Conservation (phyloP, 208 protist genomes). For the Lotmaria passim region DNA sequence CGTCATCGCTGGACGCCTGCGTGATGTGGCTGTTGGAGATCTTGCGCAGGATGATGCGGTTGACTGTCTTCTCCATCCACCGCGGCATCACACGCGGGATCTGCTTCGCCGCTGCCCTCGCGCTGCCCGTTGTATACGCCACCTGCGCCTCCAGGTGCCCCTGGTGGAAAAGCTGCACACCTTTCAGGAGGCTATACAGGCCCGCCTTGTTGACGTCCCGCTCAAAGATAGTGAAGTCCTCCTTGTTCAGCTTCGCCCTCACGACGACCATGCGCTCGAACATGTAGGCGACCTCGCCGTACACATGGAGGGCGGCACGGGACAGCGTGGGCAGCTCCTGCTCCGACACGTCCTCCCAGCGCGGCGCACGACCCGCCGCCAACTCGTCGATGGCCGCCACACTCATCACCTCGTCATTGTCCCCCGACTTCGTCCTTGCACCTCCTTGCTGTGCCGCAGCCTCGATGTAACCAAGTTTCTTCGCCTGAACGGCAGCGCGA, state of each 20-base stretch:
- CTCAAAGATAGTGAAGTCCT: slow-evolving; percentile 45
- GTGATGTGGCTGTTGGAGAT: slow-evolving; percentile 28
- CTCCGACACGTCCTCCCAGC: slow-evolving; percentile 28
- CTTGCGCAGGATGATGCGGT: slow-evolving; percentile 32
- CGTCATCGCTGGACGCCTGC: slow-evolving; percentile 38
- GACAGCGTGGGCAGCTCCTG: slow-evolving; percentile 29
- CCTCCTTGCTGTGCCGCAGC: neutral
- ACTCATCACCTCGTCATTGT: neutral
- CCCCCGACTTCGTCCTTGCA: neutral
- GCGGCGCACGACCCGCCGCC: neutral
- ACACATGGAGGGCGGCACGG: slow-evolving; percentile 45
- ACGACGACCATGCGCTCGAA: slow-evolving; percentile 62
- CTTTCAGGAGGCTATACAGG: slow-evolving; percentile 66
- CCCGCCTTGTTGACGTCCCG: slow-evolving; percentile 42
- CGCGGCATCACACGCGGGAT: slow-evolving; percentile 28
- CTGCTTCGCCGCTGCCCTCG: slow-evolving; percentile 4
- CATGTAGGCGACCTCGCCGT: slow-evolving; percentile 68
- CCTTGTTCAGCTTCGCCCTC: slow-evolving; percentile 26
- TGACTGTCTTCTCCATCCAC: slow-evolving; percentile 53
- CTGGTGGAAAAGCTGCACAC: slow-evolving; percentile 43
- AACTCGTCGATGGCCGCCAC: neutral
- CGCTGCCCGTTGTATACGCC: slow-evolving; percentile 5
- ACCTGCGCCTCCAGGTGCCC: slow-evolving; percentile 35
- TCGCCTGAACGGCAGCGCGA: neutral
- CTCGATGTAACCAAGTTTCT: neutral